Percentiles rank a stretch among this genome's conserved stretches.
Evolutionary conservation across 495 filamentous ascomycete species (phyloP).

Genomic region (Terfezia claveryi): DNA sequence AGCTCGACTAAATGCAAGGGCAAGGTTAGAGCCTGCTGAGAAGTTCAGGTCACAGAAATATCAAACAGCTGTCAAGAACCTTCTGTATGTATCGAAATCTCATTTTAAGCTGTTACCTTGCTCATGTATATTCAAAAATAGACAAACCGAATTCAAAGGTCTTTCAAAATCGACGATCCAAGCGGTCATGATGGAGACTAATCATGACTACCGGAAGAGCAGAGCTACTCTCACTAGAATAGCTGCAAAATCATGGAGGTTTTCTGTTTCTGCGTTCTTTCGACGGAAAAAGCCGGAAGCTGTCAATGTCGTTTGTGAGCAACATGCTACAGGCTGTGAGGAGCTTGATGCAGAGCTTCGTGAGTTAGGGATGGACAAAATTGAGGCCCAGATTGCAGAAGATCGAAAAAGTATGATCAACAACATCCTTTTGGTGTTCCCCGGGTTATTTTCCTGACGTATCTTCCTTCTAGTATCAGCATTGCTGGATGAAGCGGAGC

Average conservation of each 20-base stretch:
- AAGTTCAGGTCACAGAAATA: constrained; percentile 53
- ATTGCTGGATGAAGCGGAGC: constrained; percentile 58
- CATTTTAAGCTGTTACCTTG: no score
- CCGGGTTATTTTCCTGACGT: background rate
- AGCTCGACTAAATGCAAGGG: constrained; percentile 52
- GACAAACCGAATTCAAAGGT: constrained; percentile 59
- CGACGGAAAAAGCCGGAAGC: constrained; percentile 39
- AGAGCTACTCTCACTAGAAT: constrained; percentile 52
- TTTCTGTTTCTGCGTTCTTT: constrained; percentile 52
- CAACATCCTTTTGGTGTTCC: background rate
- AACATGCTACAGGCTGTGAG: constrained; percentile 46
- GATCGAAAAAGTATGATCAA: constrained; percentile 27
- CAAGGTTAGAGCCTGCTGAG: constrained; percentile 27
- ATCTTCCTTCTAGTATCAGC: constrained; percentile 27
- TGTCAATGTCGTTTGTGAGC: constrained; percentile 32
- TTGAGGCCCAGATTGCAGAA: constrained; percentile 32
- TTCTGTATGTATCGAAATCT: constrained; percentile 20
- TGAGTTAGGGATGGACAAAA: constrained; percentile 22
- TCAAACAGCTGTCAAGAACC: constrained; percentile 41
- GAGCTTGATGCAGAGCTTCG: constrained; percentile 68
- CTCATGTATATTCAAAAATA: constrained; percentile 9
- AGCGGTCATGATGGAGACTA: constrained; percentile 74
- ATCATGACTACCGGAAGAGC: constrained; percentile 65
- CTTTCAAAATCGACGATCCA: constrained; percentile 60
- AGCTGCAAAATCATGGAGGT: constrained; percentile 65